Percentiles rank a stretch among this genome's conserved stretches.
phyloP scores from a whole-genome alignment of 305 asterid genomes.

The Fraxinus greggii region DNA sequence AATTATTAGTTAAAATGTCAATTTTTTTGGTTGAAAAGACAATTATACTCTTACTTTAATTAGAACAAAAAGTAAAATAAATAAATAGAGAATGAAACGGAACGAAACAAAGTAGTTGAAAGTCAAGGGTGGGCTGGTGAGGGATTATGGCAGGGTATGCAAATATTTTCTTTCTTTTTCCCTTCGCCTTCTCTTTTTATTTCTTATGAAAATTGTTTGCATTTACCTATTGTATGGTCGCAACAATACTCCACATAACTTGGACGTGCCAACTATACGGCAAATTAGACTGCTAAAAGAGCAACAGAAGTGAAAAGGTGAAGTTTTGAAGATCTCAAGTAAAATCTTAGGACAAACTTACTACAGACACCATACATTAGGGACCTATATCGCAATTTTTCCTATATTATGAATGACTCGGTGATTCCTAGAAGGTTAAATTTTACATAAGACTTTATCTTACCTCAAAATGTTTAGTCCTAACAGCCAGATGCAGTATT shows the following conservation, averaged over 20 bases:
- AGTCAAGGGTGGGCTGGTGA: too few species aligned
- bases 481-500: slow-evolving; percentile 42
- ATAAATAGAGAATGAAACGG: too few species aligned
- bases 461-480: slow-evolving; percentile 38
- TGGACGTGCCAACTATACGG: background rate
- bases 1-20: background rate
- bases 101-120: too few species aligned
- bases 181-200: background rate
- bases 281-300: background rate
- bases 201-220: background rate
- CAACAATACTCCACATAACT: background rate
- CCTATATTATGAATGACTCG: background rate
- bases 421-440: background rate
- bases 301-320: background rate
- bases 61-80: too few species aligned
- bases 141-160: too few species aligned
- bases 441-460: background rate
- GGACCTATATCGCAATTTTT: too few species aligned
- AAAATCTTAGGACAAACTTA: too few species aligned
- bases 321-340: too few species aligned
- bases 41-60: too few species aligned
- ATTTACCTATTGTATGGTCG: background rate
- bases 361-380: background rate
- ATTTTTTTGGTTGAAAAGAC: background rate
- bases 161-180: background rate